These are phyloP conservation scores for Gliomastix tumulicola DNA, from an alignment of 2,329 filamentous ascomycete species.

Conservation along the genomic window DNA sequence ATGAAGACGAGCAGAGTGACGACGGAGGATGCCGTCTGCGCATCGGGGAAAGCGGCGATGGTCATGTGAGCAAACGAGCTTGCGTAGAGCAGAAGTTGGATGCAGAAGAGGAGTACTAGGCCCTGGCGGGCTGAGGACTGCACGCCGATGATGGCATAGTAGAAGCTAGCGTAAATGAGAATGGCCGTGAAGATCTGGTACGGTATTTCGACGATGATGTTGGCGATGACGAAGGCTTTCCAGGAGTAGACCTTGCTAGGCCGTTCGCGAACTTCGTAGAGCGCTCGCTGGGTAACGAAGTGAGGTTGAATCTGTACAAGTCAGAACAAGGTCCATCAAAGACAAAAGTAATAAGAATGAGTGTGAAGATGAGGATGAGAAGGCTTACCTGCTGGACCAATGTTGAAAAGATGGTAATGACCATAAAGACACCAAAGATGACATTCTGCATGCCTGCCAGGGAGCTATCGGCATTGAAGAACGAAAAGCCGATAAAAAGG, in stretches of 20 bases:
- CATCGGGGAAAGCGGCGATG: slow-evolving; percentile 62
- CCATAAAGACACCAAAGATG: slow-evolving; percentile 69
- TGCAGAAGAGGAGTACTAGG: slow-evolving; percentile 57
- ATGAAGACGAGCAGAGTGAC: slow-evolving; percentile 54
- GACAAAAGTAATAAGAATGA: too few relatives aligned
- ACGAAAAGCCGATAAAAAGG: slow-evolving; percentile 71
- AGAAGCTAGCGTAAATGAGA: slow-evolving; percentile 58
- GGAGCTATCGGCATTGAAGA: slow-evolving; percentile 48
- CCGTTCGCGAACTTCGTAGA: slow-evolving; percentile 73
- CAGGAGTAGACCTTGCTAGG: slow-evolving; percentile 71
- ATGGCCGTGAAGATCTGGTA: slow-evolving; percentile 61
- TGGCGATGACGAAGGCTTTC: slow-evolving; percentile 65
- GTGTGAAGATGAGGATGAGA: too few relatives aligned
- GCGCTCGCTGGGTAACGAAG: slow-evolving; percentile 64
- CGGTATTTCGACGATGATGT: slow-evolving; percentile 65
- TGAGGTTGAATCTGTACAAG: slow-evolving; percentile 60
- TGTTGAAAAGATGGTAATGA: slow-evolving; percentile 66
- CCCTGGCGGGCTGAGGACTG: slow-evolving; percentile 49
- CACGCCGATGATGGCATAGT: slow-evolving; percentile 54
- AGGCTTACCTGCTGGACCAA: slow-evolving; percentile 52
- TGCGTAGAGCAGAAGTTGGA: slow-evolving; percentile 64
- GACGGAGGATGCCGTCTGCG: slow-evolving; percentile 59
- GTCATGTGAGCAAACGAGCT: slow-evolving; percentile 68
- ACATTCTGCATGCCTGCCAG: slow-evolving; percentile 68
- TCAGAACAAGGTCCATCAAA: too few relatives aligned